Percentiles rank a stretch among this genome's conserved stretches.
Evolutionary conservation across 2,329 filamentous ascomycete species (phyloP).

Genomic region (Phyllachora maydis): DNA sequence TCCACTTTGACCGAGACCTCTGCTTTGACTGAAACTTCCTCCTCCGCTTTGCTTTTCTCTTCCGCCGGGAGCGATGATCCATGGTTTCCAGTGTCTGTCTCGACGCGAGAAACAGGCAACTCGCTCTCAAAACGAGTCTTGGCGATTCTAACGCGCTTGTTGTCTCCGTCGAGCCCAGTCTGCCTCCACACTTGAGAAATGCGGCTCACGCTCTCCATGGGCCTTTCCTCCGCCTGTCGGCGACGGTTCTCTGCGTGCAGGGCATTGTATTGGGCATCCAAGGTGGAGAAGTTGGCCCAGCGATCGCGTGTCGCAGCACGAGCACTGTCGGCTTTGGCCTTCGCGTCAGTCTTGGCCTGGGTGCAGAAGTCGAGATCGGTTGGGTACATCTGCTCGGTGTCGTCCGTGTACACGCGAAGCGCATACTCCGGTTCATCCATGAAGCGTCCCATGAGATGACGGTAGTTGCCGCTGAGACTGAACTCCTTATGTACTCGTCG

Average conservation of each 20-base stretch:
- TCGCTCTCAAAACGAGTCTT: too few relatives aligned
- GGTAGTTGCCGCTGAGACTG: slow-evolving; percentile 73
- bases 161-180: slow-evolving; percentile 14
- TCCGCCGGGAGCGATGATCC: too few relatives aligned
- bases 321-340: slow-evolving; percentile 4
- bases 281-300: slow-evolving; percentile 3
- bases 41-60: too few relatives aligned
- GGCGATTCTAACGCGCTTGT: slow-evolving; percentile 19
- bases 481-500: slow-evolving; percentile 69
- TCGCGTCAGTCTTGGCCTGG: slow-evolving; percentile 13
- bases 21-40: too few relatives aligned
- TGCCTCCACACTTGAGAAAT: slow-evolving; percentile 19
- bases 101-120: too few relatives aligned
- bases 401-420: slow-evolving; percentile 46
- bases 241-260: slow-evolving; percentile 9
- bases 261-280: slow-evolving; percentile 4
- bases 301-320: slow-evolving; percentile 8
- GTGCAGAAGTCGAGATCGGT: slow-evolving; percentile 63
- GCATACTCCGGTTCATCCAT: slow-evolving; percentile 42
- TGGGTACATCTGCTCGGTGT: slow-evolving; percentile 67
- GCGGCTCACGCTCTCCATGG: slow-evolving; percentile 6
- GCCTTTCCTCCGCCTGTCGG: slow-evolving; percentile 10
- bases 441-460: slow-evolving; percentile 61
- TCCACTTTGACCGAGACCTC: too few relatives aligned
- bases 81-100: too few relatives aligned